phyloP scores from a whole-genome alignment of 1,284 basidiomycete species.

The Erythrobasidium hasegawianum region DNA sequence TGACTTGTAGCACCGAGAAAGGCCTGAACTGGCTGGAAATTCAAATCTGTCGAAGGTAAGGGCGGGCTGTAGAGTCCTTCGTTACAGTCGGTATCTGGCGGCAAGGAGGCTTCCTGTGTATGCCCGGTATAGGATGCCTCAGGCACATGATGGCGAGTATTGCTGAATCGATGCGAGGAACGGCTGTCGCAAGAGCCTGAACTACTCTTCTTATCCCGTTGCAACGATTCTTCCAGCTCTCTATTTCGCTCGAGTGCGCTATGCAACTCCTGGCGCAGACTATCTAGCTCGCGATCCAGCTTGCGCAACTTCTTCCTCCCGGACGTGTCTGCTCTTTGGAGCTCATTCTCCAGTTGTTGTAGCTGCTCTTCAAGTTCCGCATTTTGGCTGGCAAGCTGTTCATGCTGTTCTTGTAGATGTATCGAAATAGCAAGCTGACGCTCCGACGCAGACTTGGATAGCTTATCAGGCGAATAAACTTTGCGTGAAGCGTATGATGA shows the following conservation, averaged over 20 bases:
- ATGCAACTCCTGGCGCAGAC: slow-evolving; percentile 67
- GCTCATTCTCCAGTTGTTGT: slow-evolving; percentile 67
- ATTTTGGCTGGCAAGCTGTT: slow-evolving; percentile 67
- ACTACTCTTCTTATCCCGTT: slow-evolving; percentile 50
- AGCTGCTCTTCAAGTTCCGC: slow-evolving; percentile 69
- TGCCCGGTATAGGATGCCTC: no score
- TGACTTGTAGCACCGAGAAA: not conserved
- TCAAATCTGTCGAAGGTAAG: no score
- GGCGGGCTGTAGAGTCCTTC: not conserved
- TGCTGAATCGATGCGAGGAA: no score
- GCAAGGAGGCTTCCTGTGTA: slow-evolving; percentile 8
- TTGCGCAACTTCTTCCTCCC: slow-evolving; percentile 65
- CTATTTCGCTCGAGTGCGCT: slow-evolving; percentile 59
- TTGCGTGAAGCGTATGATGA: not conserved
- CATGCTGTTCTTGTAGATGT: slow-evolving; percentile 45
- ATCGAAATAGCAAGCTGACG: slow-evolving; percentile 41
- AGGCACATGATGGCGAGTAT: no score
- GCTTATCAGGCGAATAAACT: slow-evolving; percentile 7
- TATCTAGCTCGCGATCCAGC: slow-evolving; percentile 70
- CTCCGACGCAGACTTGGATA: slow-evolving; percentile 27
- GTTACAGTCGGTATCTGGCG: slow-evolving; percentile 8
- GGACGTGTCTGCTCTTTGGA: slow-evolving; percentile 60
- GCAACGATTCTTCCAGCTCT: slow-evolving; percentile 60
- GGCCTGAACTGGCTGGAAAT: not conserved
- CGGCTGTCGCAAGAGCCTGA: not conserved